Conservation (phyloP, 352 stramenopile genomes). For the Phytophthora colocasiae region DNA sequence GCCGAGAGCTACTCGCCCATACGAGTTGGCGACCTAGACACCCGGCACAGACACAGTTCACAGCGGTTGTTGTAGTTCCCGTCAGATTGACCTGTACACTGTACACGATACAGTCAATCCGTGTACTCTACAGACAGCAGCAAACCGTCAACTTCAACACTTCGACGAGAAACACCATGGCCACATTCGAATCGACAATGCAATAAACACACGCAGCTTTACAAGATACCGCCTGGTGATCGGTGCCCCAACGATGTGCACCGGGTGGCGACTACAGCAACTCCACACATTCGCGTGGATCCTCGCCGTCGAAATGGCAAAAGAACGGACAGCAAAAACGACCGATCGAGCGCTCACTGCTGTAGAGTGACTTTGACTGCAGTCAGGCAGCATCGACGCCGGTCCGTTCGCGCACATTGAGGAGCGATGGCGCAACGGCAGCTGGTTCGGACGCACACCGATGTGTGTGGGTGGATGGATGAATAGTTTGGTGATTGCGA, state of each 20-base stretch:
- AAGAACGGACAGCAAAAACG: not conserved
- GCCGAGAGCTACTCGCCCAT: constrained; percentile 7
- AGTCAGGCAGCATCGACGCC: no score
- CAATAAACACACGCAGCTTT: constrained; percentile 5
- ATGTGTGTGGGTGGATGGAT: not conserved
- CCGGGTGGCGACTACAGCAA: constrained; percentile 29
- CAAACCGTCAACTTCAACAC: not conserved
- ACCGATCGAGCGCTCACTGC: no score
- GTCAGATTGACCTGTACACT: constrained; percentile 1
- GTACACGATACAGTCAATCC: no score
- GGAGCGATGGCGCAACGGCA: not conserved
- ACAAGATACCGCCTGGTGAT: constrained; percentile 15
- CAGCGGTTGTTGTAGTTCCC: not conserved
- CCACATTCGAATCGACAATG: not conserved
- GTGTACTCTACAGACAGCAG: not conserved
- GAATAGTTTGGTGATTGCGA: not conserved
- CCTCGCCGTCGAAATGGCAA: constrained; percentile 5
- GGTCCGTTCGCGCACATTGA: no score
- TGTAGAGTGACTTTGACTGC: no score
- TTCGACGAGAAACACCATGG: no score
- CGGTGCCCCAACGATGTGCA: constrained; percentile 10
- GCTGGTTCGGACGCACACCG: not conserved
- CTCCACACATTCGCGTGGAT: no score
- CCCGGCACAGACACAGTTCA: no score
- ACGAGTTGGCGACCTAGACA: constrained; percentile 1